Percentiles rank a stretch among this genome's conserved stretches.
These are phyloP conservation scores for Pisolithus marmoratus DNA, from an alignment of 768 basidiomycete genomes.

Conservation along the genomic window DNA sequence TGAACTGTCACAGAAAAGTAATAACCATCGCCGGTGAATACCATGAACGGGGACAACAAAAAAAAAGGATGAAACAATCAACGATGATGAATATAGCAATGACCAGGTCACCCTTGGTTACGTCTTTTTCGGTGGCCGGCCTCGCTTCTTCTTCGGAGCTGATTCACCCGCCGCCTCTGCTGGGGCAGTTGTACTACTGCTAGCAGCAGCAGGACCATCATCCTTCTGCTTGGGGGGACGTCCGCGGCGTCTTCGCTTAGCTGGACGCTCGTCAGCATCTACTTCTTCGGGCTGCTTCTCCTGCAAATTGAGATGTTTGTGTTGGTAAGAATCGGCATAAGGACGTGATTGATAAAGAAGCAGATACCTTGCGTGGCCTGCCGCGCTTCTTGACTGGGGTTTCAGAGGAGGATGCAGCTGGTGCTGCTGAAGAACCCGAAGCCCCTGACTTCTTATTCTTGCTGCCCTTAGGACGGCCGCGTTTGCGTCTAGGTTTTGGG, in stretches of 20 bases:
- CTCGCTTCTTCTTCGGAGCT: constrained; percentile 62
- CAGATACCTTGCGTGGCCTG: constrained; percentile 46
- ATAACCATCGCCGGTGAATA: constrained; percentile 1
- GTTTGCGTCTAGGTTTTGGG: constrained; percentile 59
- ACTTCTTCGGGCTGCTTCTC: constrained; percentile 37
- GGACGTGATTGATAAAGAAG: not conserved
- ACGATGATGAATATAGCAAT: constrained; percentile 17
- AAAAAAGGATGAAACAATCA: constrained; percentile 22
- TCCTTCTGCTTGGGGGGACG: constrained; percentile 68
- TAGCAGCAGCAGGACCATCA: constrained; percentile 30
- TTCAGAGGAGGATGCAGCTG: constrained; percentile 24
- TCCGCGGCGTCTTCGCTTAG: constrained; percentile 61
- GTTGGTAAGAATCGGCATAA: constrained; percentile 14
- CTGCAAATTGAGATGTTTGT: constrained; percentile 11
- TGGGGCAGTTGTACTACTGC: constrained; percentile 11
- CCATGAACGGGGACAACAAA: constrained; percentile 16
- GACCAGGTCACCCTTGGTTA: constrained; percentile 10
- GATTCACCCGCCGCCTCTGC: constrained; percentile 43
- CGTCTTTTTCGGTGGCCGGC: constrained; percentile 54
- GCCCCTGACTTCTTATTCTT: constrained; percentile 58
- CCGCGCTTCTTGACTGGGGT: constrained; percentile 40
- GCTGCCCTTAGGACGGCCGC: constrained; percentile 87
- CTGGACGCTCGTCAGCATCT: constrained; percentile 46
- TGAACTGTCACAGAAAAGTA: constrained; percentile 22
- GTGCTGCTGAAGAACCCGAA: constrained; percentile 18